A percentile compares a stretch with the other conserved stretches of the same genome.
Evolutionary conservation across 2,329 filamentous ascomycete species (phyloP).

Genomic region (Escovopsis weberi): DNA sequence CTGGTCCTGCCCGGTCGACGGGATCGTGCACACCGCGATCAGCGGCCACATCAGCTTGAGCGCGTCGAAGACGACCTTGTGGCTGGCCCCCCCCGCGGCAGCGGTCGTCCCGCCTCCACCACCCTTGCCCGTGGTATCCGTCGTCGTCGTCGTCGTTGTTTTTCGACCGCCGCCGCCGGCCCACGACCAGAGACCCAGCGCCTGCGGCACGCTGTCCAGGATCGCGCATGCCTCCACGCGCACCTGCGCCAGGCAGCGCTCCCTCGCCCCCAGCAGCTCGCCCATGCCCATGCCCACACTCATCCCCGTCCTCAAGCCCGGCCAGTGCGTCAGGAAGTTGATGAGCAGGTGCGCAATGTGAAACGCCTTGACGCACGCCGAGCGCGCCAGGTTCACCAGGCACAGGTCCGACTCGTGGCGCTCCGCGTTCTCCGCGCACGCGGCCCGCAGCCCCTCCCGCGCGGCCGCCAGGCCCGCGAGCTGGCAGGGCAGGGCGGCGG

Average conservation of each 20-base stretch:
- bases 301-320: slow-evolving; percentile 9
- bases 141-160: no score
- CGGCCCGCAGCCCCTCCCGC: slow-evolving; percentile 10
- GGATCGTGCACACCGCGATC: slow-evolving; percentile 16
- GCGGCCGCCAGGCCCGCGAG: slow-evolving; percentile 13
- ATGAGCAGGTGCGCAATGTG: slow-evolving; percentile 17
- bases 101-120: no score
- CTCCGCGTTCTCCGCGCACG: slow-evolving; percentile 4
- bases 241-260: slow-evolving; percentile 13
- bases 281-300: no score
- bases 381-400: slow-evolving; percentile 18
- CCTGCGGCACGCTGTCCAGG: slow-evolving; percentile 12
- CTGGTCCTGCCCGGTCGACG: slow-evolving; percentile 15
- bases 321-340: slow-evolving; percentile 22
- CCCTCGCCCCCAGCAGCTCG: slow-evolving; percentile 6
- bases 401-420: slow-evolving; percentile 13
- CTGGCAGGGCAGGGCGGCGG: slow-evolving; percentile 14
- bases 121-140: no score
- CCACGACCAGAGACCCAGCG: slow-evolving; percentile 9
- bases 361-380: slow-evolving; percentile 21
- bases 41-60: slow-evolving; percentile 25
- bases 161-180: slow-evolving; percentile 1
- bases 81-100: no score
- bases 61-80: slow-evolving; percentile 21
- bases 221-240: slow-evolving; percentile 16